Evolutionary conservation across 1,139 yeast species (phyloP).

Genomic region (Hemisphaericaspora subhashii): DNA sequence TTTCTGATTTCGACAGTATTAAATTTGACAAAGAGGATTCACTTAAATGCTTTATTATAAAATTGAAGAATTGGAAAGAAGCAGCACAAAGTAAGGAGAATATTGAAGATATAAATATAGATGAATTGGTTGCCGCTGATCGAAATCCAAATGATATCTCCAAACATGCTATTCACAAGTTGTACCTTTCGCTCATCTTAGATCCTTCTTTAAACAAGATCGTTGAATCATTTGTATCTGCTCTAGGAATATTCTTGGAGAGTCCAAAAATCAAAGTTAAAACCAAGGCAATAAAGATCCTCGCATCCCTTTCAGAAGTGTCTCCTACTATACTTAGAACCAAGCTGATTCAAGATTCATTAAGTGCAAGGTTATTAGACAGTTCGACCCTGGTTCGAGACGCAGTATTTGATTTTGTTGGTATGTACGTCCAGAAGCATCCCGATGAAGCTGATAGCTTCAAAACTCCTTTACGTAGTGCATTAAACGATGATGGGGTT

Average conservation of each 20-base stretch:
- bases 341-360: conserved; percentile 50
- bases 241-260: conserved; percentile 49
- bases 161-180: not conserved
- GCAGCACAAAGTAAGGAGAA: not conserved
- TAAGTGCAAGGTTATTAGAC: conserved; percentile 55
- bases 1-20: conserved; percentile 7
- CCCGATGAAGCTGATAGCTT: conserved; percentile 50
- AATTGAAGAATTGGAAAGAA: not conserved
- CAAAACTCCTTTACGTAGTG: conserved; percentile 48
- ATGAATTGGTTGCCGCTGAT: not conserved
- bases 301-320: conserved; percentile 45
- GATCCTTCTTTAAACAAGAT: conserved; percentile 32
- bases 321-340: conserved; percentile 52
- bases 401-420: conserved; percentile 69
- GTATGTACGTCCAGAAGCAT: conserved; percentile 46
- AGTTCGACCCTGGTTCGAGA: conserved; percentile 72
- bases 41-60: conserved; percentile 5
- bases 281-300: conserved; percentile 62
- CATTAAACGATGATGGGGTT: conserved; percentile 59
- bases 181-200: conserved; percentile 5
- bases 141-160: not conserved
- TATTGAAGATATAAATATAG: not conserved
- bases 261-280: conserved; percentile 60
- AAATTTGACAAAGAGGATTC: conserved; percentile 7
- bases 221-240: conserved; percentile 53